phyloP scores from a whole-genome alignment of 2,329 filamentous ascomycete genomes.

The Drechslerella stenobrocha region DNA sequence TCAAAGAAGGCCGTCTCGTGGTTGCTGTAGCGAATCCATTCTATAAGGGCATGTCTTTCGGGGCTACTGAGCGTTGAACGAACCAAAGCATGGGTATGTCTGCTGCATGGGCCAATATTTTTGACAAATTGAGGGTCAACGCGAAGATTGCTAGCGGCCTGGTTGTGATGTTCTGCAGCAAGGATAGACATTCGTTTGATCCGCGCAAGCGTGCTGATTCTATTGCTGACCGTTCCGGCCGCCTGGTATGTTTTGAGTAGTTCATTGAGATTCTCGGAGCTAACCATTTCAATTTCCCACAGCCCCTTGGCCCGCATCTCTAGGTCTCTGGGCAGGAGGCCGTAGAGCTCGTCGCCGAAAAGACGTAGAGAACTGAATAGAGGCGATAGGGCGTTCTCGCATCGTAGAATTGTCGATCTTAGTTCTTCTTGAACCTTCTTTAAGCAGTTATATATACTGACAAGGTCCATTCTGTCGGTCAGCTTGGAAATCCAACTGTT shows the following conservation, averaged over 20 bases:
- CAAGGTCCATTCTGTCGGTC: constrained; percentile 11
- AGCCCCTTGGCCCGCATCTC: constrained; percentile 15
- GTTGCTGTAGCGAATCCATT: constrained; percentile 17
- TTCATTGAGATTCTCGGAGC: constrained; percentile 18
- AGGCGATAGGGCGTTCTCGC: constrained; percentile 13
- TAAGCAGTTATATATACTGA: constrained; percentile 19
- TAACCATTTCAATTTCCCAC: constrained; percentile 39
- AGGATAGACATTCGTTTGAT: constrained; percentile 38
- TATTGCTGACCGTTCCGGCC: constrained; percentile 11
- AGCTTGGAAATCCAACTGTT: not conserved
- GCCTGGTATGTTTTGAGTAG: constrained; percentile 16
- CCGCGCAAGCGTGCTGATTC: constrained; percentile 20
- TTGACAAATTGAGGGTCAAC: constrained; percentile 11
- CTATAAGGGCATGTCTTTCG: constrained; percentile 15
- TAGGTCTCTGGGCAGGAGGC: constrained; percentile 8
- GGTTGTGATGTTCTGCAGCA: constrained; percentile 4
- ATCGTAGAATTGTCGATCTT: constrained; percentile 11
- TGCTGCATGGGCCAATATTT: not conserved
- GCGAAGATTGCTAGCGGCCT: not conserved
- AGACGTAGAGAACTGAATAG: constrained; percentile 25
- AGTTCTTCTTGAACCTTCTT: constrained; percentile 18
- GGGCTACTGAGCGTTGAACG: not conserved
- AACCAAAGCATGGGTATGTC: constrained; percentile 8
- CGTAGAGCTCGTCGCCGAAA: constrained; percentile 19
- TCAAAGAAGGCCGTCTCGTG: constrained; percentile 17